Percentiles rank a stretch among this genome's conserved stretches.
These are phyloP conservation scores for Leonotis leonurus DNA, from an alignment of 257 asterid species.

Conservation along the genomic window DNA sequence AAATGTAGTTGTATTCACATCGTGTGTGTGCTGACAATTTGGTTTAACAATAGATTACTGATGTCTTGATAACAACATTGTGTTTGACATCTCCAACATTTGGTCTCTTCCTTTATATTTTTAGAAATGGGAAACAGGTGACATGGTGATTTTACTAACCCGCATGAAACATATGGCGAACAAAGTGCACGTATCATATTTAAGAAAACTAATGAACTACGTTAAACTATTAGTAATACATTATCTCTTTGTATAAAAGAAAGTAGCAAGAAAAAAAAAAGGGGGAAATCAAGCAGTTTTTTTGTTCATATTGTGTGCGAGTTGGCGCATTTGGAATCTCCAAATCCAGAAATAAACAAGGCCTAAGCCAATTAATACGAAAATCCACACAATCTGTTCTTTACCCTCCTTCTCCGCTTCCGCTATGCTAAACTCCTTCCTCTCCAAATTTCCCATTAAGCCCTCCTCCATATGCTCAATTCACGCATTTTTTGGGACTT, in stretches of 20 bases:
- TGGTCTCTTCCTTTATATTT: no score
- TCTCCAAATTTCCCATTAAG: slow-evolving; percentile 31
- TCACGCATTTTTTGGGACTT: slow-evolving; percentile 61
- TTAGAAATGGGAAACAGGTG: no score
- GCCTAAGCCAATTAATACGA: slow-evolving; percentile 66
- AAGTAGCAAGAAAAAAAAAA: neutral
- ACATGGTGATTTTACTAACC: no score
- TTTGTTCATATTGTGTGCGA: slow-evolving; percentile 61
- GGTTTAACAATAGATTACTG: no score
- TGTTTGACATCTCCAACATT: no score
- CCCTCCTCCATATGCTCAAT: slow-evolving; percentile 69
- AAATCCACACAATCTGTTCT: slow-evolving; percentile 66
- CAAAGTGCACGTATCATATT: neutral
- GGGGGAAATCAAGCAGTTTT: slow-evolving; percentile 37
- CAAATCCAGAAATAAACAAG: slow-evolving; percentile 59
- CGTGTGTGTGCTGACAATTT: no score
- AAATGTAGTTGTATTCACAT: no score
- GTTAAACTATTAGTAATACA: neutral
- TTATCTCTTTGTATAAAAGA: neutral
- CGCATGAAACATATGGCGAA: no score
- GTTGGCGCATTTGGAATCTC: slow-evolving; percentile 80
- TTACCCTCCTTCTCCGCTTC: slow-evolving; percentile 49
- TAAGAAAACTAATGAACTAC: neutral
- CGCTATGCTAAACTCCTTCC: slow-evolving; percentile 54
- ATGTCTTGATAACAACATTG: no score